These are phyloP conservation scores for Penicillium rolfsii DNA, from an alignment of 2,329 filamentous ascomycete genomes.

Conservation along the genomic window DNA sequence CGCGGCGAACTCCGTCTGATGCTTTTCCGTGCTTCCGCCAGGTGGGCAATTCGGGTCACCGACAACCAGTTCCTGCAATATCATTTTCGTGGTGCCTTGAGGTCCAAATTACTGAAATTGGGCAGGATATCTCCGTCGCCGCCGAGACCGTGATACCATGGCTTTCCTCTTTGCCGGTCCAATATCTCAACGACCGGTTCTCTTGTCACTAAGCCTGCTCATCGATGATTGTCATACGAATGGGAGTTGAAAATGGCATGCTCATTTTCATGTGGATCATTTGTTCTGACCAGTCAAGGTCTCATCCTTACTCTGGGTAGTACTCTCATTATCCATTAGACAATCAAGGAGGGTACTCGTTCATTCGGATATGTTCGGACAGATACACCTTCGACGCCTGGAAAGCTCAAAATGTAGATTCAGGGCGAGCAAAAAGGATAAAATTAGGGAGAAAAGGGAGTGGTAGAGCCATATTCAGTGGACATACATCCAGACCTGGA, in stretches of 20 bases:
- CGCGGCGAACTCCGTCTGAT: not conserved
- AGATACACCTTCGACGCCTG: not conserved
- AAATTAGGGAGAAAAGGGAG: not conserved
- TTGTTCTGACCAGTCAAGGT: not conserved
- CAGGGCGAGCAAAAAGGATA: not conserved
- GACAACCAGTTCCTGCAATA: not conserved
- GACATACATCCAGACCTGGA: not conserved
- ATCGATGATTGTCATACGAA: not conserved
- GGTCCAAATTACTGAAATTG: not conserved
- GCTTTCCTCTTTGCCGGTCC: not conserved
- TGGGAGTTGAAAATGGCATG: not conserved
- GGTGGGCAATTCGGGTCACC: not conserved
- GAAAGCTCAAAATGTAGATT: not conserved
- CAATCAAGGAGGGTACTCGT: not conserved
- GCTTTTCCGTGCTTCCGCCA: not conserved
- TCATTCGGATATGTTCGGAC: not conserved
- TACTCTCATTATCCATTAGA: not conserved
- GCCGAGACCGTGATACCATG: not conserved
- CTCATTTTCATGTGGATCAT: not conserved
- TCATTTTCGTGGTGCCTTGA: slow-evolving; percentile 8
- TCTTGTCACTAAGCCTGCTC: not conserved
- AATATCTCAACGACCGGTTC: not conserved
- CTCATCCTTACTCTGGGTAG: not conserved
- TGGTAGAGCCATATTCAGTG: not conserved
- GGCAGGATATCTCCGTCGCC: not conserved